Evolutionary conservation across 345 rosid species (phyloP).

Genomic region (Brassica juncea): DNA sequence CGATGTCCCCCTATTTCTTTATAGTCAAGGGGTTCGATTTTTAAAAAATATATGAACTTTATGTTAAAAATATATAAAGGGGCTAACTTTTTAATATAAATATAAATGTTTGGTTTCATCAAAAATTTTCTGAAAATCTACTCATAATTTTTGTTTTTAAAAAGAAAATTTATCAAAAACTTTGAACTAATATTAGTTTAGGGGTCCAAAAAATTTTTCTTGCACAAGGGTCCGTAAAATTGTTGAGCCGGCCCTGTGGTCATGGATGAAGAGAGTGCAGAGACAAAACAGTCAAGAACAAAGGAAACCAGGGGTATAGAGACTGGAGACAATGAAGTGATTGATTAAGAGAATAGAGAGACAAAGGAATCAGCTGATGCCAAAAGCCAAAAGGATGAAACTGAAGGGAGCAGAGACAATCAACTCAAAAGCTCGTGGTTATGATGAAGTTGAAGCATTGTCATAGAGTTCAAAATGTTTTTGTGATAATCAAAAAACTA

Average conservation of each 20-base stretch:
- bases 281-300: conserved; percentile 9
- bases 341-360: conserved; percentile 10
- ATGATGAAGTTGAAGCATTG: conserved; percentile 32
- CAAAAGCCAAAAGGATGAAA: conserved; percentile 23
- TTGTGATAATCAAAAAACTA: neutral
- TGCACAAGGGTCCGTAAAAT: no score
- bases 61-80: no score
- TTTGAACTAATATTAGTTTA: no score
- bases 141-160: no score
- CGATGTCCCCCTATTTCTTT: no score
- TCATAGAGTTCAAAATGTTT: conserved; percentile 33
- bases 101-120: no score
- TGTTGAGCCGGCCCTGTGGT: neutral
- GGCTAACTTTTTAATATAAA: no score
- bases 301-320: conserved; percentile 25
- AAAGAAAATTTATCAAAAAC: no score
- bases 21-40: no score
- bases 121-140: no score
- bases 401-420: conserved; percentile 12
- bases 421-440: neutral
- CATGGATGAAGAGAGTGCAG: conserved; percentile 14
- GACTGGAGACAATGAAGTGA: conserved; percentile 8
- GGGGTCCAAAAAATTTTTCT: no score
- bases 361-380: conserved; percentile 19
- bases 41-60: no score